These are phyloP conservation scores for Thymus quinquecostatus DNA, from an alignment of 257 asterid species.

Conservation along the genomic window DNA sequence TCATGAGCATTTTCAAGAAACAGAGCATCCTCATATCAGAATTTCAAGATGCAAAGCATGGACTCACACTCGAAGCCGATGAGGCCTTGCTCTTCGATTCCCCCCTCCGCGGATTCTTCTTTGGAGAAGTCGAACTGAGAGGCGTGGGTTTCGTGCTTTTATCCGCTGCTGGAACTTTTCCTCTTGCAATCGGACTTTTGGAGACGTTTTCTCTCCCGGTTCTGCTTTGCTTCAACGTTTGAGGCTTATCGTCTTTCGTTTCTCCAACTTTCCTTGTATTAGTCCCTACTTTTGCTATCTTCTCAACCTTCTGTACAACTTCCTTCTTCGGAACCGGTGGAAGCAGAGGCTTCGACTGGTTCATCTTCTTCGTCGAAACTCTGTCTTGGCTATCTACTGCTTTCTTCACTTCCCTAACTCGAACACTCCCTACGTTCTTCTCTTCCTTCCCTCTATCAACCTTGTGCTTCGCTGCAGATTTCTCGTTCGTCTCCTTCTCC, in stretches of 20 bases:
- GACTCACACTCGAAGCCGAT: slow-evolving; percentile 32
- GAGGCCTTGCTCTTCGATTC: slow-evolving; percentile 41
- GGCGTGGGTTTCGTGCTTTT: slow-evolving; percentile 14
- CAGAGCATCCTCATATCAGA: background rate
- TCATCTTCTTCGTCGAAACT: slow-evolving; percentile 33
- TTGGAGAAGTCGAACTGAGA: slow-evolving; percentile 27
- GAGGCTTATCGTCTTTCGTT: slow-evolving; percentile 30
- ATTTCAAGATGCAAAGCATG: background rate
- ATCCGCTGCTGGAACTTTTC: slow-evolving; percentile 32
- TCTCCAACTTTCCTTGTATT: slow-evolving; percentile 37
- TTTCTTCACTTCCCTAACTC: slow-evolving; percentile 32
- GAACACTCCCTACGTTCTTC: slow-evolving; percentile 28
- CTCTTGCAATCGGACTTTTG: slow-evolving; percentile 31
- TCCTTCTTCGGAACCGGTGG: slow-evolving; percentile 48
- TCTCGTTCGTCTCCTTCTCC: slow-evolving; percentile 22
- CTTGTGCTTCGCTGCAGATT: slow-evolving; percentile 26
- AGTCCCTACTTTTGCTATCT: slow-evolving; percentile 23
- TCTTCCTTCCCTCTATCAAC: slow-evolving; percentile 28
- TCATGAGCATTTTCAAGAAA: slow-evolving; percentile 21
- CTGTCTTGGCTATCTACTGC: slow-evolving; percentile 29
- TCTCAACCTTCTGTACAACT: slow-evolving; percentile 35
- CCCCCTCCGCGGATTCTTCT: slow-evolving; percentile 45
- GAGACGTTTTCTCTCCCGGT: slow-evolving; percentile 42
- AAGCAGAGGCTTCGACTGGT: slow-evolving; percentile 36
- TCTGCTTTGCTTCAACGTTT: slow-evolving; percentile 32